Conservation (phyloP, 148 eudicot genomes). For the Agrostemma githago region DNA sequence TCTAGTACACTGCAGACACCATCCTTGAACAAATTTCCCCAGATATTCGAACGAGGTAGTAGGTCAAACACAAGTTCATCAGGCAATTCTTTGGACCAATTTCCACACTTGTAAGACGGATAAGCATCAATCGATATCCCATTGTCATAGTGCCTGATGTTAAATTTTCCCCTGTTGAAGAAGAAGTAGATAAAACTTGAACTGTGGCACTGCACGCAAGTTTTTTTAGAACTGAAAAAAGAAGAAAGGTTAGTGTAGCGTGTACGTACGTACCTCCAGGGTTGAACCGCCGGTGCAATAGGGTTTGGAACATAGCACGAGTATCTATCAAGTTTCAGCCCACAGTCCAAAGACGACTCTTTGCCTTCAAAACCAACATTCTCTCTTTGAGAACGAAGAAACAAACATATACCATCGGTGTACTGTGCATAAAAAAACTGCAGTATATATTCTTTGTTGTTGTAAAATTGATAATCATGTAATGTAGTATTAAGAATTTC, state of each 20-base stretch:
- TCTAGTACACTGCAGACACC: conserved; percentile 42
- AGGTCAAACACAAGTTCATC: conserved; percentile 40
- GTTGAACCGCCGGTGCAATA: conserved; percentile 37
- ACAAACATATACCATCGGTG: conserved; percentile 16
- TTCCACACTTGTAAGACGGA: conserved; percentile 44
- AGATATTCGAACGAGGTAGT: conserved; percentile 31
- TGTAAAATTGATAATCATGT: background rate
- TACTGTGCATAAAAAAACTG: conserved; percentile 11
- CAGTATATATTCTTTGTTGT: too few relatives aligned
- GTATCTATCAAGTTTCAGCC: conserved; percentile 18
- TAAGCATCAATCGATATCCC: conserved; percentile 33
- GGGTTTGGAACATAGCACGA: conserved; percentile 23
- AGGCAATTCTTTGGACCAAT: conserved; percentile 50
- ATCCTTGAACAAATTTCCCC: conserved; percentile 41
- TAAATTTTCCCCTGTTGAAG: conserved; percentile 58
- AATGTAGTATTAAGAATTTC: background rate
- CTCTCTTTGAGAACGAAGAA: conserved; percentile 5
- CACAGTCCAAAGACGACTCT: conserved; percentile 4
- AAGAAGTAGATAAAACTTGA: conserved; percentile 3
- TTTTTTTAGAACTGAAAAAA: background rate
- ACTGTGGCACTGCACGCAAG: background rate
- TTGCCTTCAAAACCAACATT: conserved; percentile 14
- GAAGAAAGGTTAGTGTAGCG: background rate
- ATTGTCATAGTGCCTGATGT: conserved; percentile 21
- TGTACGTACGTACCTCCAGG: conserved; percentile 43